phyloP scores from a whole-genome alignment of 257 asterid genomes.

The Linaria vulgaris region DNA sequence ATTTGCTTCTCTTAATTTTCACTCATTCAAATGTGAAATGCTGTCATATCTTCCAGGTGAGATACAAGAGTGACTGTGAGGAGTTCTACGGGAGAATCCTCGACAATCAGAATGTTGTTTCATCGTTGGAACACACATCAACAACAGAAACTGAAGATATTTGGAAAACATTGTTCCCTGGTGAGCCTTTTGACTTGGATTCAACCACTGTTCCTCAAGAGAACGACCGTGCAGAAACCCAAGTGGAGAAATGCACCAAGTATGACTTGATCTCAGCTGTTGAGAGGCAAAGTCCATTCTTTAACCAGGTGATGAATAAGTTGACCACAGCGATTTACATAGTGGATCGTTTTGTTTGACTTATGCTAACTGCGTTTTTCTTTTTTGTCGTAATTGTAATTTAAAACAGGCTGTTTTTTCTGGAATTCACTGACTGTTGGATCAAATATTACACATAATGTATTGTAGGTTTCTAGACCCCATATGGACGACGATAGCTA shows the following conservation, averaged over 20 bases:
- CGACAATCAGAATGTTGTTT: constrained; percentile 60
- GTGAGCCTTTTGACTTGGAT: constrained; percentile 67
- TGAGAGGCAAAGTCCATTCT: constrained; percentile 84
- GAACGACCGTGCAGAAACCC: constrained; percentile 20
- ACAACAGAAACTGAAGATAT: constrained; percentile 47
- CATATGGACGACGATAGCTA: constrained; percentile 57
- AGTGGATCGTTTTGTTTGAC: no score
- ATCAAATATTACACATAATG: constrained; percentile 4
- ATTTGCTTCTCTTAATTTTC: constrained; percentile 21
- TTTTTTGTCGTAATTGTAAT: background rate
- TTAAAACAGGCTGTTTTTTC: background rate
- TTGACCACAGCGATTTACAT: no score
- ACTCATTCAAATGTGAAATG: constrained; percentile 4
- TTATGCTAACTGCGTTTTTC: no score
- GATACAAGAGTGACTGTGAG: constrained; percentile 82
- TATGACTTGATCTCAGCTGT: constrained; percentile 84
- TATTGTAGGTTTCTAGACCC: constrained; percentile 61
- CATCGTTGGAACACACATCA: constrained; percentile 59
- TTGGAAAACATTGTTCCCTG: constrained; percentile 68
- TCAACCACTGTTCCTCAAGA: constrained; percentile 32
- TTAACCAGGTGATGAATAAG: constrained; percentile 74
- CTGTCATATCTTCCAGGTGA: constrained; percentile 46
- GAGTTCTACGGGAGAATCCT: constrained; percentile 74
- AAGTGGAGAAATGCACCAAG: constrained; percentile 48
- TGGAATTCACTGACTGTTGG: background rate